Conservation (phyloP, 371 early-diverging fungal species). For the Circinella umbellata region DNA sequence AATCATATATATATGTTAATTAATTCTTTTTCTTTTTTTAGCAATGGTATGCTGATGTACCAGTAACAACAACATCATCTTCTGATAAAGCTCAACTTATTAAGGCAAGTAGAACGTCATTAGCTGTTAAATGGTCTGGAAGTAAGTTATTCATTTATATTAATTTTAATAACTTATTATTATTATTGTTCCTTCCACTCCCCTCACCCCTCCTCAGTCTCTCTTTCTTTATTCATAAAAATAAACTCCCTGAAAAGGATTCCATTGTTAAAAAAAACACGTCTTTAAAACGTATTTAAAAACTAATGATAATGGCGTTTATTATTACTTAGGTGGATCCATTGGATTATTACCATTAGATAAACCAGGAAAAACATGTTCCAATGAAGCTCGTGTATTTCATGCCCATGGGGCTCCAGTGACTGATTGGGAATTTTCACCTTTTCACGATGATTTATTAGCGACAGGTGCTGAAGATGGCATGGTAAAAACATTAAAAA, state of each 20-base stretch:
- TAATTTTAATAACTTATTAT: slow-evolving; percentile 7
- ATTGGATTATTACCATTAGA: slow-evolving; percentile 49
- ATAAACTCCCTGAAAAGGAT: no score
- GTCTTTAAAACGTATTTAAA: no score
- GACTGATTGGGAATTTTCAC: slow-evolving; percentile 63
- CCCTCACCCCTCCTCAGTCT: no score
- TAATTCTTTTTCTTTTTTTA: slow-evolving; percentile 9
- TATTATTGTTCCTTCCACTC: background rate
- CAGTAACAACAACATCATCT: slow-evolving; percentile 44
- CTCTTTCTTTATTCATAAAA: no score
- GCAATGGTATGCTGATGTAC: slow-evolving; percentile 64
- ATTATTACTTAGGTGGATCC: slow-evolving; percentile 31
- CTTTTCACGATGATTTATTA: slow-evolving; percentile 48
- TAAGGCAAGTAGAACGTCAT: slow-evolving; percentile 48
- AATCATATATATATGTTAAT: no score
- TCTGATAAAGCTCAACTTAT: slow-evolving; percentile 56
- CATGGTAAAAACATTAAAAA: slow-evolving; percentile 45
- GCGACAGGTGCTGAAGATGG: slow-evolving; percentile 63
- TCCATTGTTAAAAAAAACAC: no score
- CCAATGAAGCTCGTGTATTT: slow-evolving; percentile 38
- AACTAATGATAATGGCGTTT: no score
- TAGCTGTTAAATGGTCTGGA: slow-evolving; percentile 57
- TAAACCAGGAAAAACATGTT: slow-evolving; percentile 47
- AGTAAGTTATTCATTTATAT: slow-evolving; percentile 29
- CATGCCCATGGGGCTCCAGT: slow-evolving; percentile 52